Evolutionary conservation across 495 filamentous ascomycete genomes (phyloP), one percentile per base, ranked within the genome.

Genomic region (Wilcoxina mikolae): DNA sequence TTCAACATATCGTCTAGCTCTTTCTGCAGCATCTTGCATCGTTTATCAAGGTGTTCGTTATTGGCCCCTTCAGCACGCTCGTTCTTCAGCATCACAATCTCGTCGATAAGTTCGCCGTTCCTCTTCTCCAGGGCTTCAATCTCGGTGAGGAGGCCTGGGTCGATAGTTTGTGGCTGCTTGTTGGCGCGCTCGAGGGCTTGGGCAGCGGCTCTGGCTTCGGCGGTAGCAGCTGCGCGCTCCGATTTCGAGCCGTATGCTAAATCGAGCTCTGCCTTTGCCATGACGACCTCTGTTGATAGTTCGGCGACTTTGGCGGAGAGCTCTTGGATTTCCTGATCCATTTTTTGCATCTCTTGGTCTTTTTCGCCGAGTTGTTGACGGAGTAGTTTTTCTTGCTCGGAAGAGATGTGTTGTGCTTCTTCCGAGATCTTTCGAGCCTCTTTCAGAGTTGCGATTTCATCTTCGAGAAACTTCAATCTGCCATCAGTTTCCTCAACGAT

Each of bases 251-350:
- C 91, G 64, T 95, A 94, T 18, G 91, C 90, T 51, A 86, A 85
- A 63, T 98, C 91, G 29, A 96, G 82, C 71, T 98, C 91, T 3
- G 91, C 91, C 67, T 84, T 86, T 53, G 84, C 84, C 69, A 98
- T 79, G 44, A 89, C 89, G 54, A 94, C 72, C 64, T 96, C 91
- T 33, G 89, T 96, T 54, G 87, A 87, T 45, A 93, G 73, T 53
- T 86, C 80, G 44, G 88, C 84, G 54, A 95, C 74, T 68, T 91
- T 85, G 58, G 78, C 76, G 64, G 93, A 88, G 49, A 93, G 73
- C 26, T 77, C 72, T 11, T 82, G 75, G 66, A 91, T 73, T 61
- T 94, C 87, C 10, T 73, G 69, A 55, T 79, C 81, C 72, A 67
- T 75, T 57, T 51, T 68, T 60, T 66, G 76, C 67, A 70, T 71